These are phyloP conservation scores for Phoenix roebelenii DNA, from an alignment of 176 grass and related monocot species.

Conservation along the genomic window DNA sequence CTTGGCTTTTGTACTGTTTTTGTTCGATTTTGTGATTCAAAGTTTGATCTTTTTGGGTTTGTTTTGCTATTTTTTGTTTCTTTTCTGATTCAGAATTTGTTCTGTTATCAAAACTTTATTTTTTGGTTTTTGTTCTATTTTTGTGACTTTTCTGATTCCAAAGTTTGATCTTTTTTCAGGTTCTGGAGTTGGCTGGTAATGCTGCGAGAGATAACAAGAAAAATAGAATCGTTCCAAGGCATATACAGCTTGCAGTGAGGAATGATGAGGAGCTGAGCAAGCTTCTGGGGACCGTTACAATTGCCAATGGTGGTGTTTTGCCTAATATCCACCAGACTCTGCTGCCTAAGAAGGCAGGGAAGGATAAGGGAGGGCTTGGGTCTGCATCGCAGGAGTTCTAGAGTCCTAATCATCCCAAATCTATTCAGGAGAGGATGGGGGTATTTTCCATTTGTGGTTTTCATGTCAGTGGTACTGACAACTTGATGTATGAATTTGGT, in stretches of 20 bases:
- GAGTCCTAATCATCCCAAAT: not conserved
- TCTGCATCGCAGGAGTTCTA: slow-evolving; percentile 60
- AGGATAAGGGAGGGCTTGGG: slow-evolving; percentile 34
- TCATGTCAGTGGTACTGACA: too few relatives aligned
- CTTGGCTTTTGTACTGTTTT: too few relatives aligned
- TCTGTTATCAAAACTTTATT: too few relatives aligned
- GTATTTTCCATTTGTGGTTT: too few relatives aligned
- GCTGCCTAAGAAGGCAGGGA: slow-evolving; percentile 43
- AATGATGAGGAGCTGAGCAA: slow-evolving; percentile 54
- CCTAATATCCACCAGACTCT: slow-evolving; percentile 40
- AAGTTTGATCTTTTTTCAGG: slow-evolving; percentile 6
- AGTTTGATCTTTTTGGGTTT: too few relatives aligned
- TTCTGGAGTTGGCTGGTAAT: slow-evolving; percentile 51
- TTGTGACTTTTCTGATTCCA: too few relatives aligned
- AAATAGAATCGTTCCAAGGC: slow-evolving; percentile 48
- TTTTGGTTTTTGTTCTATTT: too few relatives aligned
- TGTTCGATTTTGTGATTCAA: too few relatives aligned
- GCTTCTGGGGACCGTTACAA: slow-evolving; percentile 34
- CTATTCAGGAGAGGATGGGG: too few relatives aligned
- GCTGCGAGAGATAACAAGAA: slow-evolving; percentile 67
- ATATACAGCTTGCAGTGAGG: slow-evolving; percentile 55
- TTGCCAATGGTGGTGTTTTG: slow-evolving; percentile 38
- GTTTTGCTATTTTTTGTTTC: too few relatives aligned
- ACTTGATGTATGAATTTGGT: too few relatives aligned
- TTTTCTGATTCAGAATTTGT: too few relatives aligned